phyloP scores from a whole-genome alignment of 1,284 basidiomycete genomes.

The Leccinum pallidistipes region DNA sequence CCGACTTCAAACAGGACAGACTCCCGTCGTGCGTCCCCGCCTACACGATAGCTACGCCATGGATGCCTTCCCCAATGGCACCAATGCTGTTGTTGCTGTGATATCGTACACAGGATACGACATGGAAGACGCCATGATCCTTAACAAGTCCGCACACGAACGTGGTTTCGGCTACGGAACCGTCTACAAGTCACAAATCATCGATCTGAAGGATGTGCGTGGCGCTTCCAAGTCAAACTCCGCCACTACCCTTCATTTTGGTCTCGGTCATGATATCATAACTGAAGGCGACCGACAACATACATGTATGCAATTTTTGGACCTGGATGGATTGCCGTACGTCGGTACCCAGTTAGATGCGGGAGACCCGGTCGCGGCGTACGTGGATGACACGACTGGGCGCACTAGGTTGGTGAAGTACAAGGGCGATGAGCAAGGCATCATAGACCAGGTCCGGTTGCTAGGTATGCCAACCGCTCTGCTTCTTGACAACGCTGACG shows the following conservation, averaged over 20 bases:
- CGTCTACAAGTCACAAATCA: slow-evolving; percentile 93
- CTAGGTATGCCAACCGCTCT: slow-evolving; percentile 57
- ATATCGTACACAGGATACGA: slow-evolving; percentile 99
- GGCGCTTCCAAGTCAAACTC: slow-evolving; percentile 60
- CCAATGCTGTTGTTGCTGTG: slow-evolving; percentile 97
- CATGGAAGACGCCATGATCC: slow-evolving; percentile 99
- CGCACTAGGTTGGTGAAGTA: slow-evolving; percentile 91
- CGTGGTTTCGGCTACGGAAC: slow-evolving; percentile 97
- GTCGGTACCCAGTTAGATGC: slow-evolving; percentile 71
- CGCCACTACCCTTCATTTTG: slow-evolving; percentile 77
- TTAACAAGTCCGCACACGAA: slow-evolving; percentile 99
- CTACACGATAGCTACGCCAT: slow-evolving; percentile 97
- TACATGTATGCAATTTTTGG: slow-evolving; percentile 62
- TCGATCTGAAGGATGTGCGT: slow-evolving; percentile 84
- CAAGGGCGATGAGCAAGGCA: slow-evolving; percentile 94
- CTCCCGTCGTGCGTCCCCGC: slow-evolving; percentile 89
- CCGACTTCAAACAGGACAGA: slow-evolving; percentile 93
- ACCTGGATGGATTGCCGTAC: slow-evolving; percentile 83
- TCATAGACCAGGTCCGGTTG: slow-evolving; percentile 91
- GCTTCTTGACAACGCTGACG: slow-evolving; percentile 6
- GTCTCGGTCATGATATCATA: slow-evolving; percentile 78
- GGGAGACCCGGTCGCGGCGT: slow-evolving; percentile 85
- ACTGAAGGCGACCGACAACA: slow-evolving; percentile 58
- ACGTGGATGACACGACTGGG: slow-evolving; percentile 85
- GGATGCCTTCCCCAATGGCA: slow-evolving; percentile 98